phyloP scores from a whole-genome alignment of 371 early-diverging fungal genomes.

The Batkoa obscura region DNA sequence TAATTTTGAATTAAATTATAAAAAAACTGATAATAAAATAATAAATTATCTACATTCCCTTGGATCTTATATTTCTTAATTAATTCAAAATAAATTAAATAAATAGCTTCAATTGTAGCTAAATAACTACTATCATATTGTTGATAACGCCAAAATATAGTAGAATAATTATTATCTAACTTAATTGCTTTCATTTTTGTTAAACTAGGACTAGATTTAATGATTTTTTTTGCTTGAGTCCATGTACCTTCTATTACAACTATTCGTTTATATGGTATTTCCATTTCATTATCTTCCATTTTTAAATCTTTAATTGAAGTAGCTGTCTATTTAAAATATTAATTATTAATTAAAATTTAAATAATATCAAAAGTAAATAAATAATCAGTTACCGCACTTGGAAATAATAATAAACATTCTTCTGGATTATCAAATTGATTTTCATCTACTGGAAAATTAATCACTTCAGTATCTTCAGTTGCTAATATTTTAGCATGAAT shows the following conservation, averaged over 20 bases:
- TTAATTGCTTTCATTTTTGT: slow-evolving; percentile 31
- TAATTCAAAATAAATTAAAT: slow-evolving; percentile 71
- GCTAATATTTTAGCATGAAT: slow-evolving; percentile 66
- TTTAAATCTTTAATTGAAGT: slow-evolving; percentile 33
- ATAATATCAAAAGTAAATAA: slow-evolving; percentile 11
- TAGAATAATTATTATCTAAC: slow-evolving; percentile 35
- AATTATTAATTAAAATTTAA: neutral
- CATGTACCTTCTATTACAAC: slow-evolving; percentile 89
- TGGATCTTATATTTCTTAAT: slow-evolving; percentile 9
- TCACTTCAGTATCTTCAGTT: slow-evolving; percentile 33
- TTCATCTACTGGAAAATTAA: slow-evolving; percentile 22
- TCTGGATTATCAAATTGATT: slow-evolving; percentile 38
- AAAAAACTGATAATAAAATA: slow-evolving; percentile 75
- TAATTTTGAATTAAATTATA: slow-evolving; percentile 62
- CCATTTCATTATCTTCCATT: slow-evolving; percentile 27
- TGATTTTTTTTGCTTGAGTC: slow-evolving; percentile 68
- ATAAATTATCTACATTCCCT: slow-evolving; percentile 49
- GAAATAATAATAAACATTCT: slow-evolving; percentile 59
- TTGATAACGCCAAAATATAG: slow-evolving; percentile 85
- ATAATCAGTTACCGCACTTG: slow-evolving; percentile 36
- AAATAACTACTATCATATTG: slow-evolving; percentile 41
- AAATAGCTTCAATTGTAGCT: slow-evolving; percentile 90
- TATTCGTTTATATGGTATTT: slow-evolving; percentile 41
- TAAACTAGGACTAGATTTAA: slow-evolving; percentile 21
- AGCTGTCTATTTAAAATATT: neutral